These are phyloP conservation scores for Fraxinus platypoda DNA, from an alignment of 305 asterid species.

Conservation along the genomic window DNA sequence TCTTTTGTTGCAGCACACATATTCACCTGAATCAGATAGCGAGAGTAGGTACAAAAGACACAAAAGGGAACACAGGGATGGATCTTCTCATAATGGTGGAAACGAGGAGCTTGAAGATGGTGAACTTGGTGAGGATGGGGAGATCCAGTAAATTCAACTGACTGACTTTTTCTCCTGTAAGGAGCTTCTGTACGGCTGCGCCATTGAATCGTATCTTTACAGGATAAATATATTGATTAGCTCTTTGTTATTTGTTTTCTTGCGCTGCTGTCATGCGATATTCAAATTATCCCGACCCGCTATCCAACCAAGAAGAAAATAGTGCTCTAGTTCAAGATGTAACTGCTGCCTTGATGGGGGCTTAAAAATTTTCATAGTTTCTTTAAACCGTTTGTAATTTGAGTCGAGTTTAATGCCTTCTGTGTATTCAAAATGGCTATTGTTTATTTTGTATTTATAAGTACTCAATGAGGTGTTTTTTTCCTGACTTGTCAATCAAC, in stretches of 20 bases:
- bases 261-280: not conserved
- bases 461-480: not conserved
- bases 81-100: slow-evolving; percentile 59
- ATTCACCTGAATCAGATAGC: slow-evolving; percentile 91
- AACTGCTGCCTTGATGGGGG: not conserved
- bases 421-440: not conserved
- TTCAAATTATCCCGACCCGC: not conserved
- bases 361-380: not conserved
- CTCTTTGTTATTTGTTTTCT: not conserved
- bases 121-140: slow-evolving; percentile 97
- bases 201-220: not conserved
- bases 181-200: not conserved
- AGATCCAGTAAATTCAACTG: slow-evolving; percentile 54
- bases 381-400: not conserved
- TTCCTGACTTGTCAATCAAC: not conserved
- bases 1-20: slow-evolving; percentile 55
- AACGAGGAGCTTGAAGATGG: slow-evolving; percentile 97
- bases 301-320: not conserved
- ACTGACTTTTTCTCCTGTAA: not conserved
- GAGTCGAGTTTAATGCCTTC: not conserved
- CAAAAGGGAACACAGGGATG: slow-evolving; percentile 65
- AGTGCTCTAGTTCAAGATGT: not conserved
- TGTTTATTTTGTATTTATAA: not conserved
- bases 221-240: slow-evolving; percentile 1
- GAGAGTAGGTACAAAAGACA: slow-evolving; percentile 80